These are phyloP conservation scores for Citrus cavaleriei DNA, from an alignment of 345 rosid genomes.

Conservation along the genomic window DNA sequence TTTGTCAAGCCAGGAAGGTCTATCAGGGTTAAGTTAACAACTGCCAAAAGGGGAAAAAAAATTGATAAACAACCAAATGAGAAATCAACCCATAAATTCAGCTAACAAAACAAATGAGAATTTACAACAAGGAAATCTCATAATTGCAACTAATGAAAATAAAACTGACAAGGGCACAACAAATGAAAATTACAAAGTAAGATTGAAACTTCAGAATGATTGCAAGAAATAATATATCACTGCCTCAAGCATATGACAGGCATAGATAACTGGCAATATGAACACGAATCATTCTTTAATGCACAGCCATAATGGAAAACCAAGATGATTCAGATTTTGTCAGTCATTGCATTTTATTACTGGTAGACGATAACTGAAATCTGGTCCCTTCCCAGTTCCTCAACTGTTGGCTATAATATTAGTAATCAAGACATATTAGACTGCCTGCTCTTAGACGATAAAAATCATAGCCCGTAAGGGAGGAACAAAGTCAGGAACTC, in stretches of 20 bases:
- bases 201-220: not conserved
- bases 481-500: not conserved
- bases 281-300: not conserved
- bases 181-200: not conserved
- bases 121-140: not conserved
- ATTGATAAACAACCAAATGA: not conserved
- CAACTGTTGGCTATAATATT: not conserved
- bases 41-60: slow-evolving; percentile 40
- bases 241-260: not conserved
- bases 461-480: not conserved
- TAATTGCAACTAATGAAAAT: not conserved
- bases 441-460: not conserved
- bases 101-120: not conserved
- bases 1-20: slow-evolving; percentile 99
- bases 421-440: no score
- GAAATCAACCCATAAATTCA: not conserved
- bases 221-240: not conserved
- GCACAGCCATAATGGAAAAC: not conserved
- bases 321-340: not conserved
- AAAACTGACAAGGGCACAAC: not conserved
- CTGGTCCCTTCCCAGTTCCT: not conserved
- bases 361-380: not conserved
- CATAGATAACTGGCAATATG: not conserved
- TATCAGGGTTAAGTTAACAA: slow-evolving; percentile 93
- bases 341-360: not conserved